Evolutionary conservation across 129 eudicot species (phyloP).

Genomic region (Pulicaria dysenterica): DNA sequence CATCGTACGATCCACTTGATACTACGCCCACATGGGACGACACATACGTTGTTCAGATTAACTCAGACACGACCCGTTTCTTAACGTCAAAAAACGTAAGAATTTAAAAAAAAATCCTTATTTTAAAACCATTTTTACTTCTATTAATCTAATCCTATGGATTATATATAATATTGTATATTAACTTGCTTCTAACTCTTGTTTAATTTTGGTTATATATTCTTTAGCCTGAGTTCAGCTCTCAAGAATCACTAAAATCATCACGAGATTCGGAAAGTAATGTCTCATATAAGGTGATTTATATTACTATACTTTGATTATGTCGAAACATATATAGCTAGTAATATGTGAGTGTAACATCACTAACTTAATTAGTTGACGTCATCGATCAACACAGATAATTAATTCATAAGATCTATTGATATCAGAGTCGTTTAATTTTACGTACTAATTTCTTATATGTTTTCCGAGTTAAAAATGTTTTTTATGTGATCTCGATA

Average conservation of each 20-base stretch:
- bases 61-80: slow-evolving; percentile 34
- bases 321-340: neutral
- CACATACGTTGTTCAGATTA: slow-evolving; percentile 37
- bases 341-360: neutral
- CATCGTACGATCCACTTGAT: slow-evolving; percentile 50
- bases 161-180: neutral
- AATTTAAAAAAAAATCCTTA: too few species aligned
- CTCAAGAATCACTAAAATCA: slow-evolving; percentile 53
- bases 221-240: slow-evolving; percentile 42
- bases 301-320: neutral
- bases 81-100: slow-evolving; percentile 50
- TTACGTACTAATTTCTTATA: too few species aligned
- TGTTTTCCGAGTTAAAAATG: neutral
- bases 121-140: neutral
- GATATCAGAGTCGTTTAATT: too few species aligned
- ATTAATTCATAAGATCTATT: too few species aligned
- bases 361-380: too few species aligned
- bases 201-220: slow-evolving; percentile 1
- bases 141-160: neutral
- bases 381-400: too few species aligned
- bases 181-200: neutral
- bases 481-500: neutral
- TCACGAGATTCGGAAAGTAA: slow-evolving; percentile 41
- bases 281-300: slow-evolving; percentile 65
- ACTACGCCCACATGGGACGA: slow-evolving; percentile 59